phyloP scores from a whole-genome alignment of 2,329 filamentous ascomycete genomes.

The Acarospora socialis region DNA sequence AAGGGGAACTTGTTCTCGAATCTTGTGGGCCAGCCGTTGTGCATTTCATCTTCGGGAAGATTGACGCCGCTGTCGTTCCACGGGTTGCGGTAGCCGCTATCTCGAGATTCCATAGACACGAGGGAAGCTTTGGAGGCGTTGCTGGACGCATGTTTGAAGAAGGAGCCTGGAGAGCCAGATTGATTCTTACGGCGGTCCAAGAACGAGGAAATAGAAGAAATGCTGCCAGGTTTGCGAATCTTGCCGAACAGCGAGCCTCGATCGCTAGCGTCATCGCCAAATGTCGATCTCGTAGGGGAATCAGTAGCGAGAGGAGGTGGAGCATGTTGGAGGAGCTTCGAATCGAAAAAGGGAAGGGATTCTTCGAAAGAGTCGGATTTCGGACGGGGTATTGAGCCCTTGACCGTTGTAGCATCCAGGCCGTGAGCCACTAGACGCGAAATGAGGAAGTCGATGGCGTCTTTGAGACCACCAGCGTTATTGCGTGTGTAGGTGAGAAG shows the following conservation, averaged over 20 bases:
- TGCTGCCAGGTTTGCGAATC: conserved; percentile 85
- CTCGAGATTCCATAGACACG: conserved; percentile 87
- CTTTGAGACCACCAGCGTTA: conserved; percentile 86
- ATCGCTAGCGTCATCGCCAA: conserved; percentile 68
- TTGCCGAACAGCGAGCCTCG: conserved; percentile 77
- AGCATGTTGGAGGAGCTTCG: conserved; percentile 87
- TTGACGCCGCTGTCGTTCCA: conserved; percentile 98
- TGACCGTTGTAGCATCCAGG: conserved; percentile 77
- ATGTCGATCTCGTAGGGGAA: conserved; percentile 74
- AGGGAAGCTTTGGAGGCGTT: conserved; percentile 91
- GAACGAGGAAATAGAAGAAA: conserved; percentile 91
- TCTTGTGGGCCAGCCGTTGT: conserved; percentile 44
- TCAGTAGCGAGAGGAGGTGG: conserved; percentile 68
- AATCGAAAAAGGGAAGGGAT: conserved; percentile 90
- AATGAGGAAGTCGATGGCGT: conserved; percentile 89
- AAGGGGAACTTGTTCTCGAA: conserved; percentile 47
- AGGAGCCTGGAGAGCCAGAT: conserved; percentile 66
- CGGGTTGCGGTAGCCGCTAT: conserved; percentile 88
- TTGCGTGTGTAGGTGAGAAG: conserved; percentile 84
- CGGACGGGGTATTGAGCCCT: conserved; percentile 90
- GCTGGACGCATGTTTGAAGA: conserved; percentile 83
- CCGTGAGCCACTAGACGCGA: conserved; percentile 72
- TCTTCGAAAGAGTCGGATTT: conserved; percentile 99
- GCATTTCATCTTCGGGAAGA: conserved; percentile 67
- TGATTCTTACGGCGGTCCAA: conserved; percentile 91